These are phyloP conservation scores for Lyophyllum semitale DNA, from an alignment of 768 basidiomycete species.

Conservation along the genomic window DNA sequence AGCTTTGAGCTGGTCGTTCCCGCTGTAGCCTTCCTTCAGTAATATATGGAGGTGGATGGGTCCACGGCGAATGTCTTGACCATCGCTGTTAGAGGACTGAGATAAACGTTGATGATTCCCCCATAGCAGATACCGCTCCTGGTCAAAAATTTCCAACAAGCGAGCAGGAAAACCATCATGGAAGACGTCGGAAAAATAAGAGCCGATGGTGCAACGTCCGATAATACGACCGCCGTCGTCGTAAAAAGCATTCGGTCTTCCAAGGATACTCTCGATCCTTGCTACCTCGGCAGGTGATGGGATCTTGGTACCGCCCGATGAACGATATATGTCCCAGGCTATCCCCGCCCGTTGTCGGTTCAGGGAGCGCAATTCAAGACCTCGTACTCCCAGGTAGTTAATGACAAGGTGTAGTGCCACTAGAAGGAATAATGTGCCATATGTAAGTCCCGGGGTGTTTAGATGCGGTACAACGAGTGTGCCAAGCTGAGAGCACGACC, in stretches of 20 bases:
- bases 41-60: slow-evolving; percentile 40
- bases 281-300: slow-evolving; percentile 42
- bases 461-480: slow-evolving; percentile 60
- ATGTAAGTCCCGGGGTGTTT: slow-evolving; percentile 48
- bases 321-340: slow-evolving; percentile 48
- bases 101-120: slow-evolving; percentile 35
- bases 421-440: slow-evolving; percentile 50
- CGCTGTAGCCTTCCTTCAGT: slow-evolving; percentile 50
- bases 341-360: slow-evolving; percentile 61
- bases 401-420: slow-evolving; percentile 54
- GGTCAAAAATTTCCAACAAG: slow-evolving; percentile 40
- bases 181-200: slow-evolving; percentile 39
- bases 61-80: slow-evolving; percentile 17
- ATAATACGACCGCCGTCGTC: slow-evolving; percentile 34
- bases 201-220: slow-evolving; percentile 54
- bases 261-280: slow-evolving; percentile 46
- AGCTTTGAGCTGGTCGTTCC: slow-evolving; percentile 54
- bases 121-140: slow-evolving; percentile 58
- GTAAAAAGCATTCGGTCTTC: slow-evolving; percentile 36
- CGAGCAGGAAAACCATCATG: slow-evolving; percentile 24
- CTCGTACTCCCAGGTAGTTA: slow-evolving; percentile 64
- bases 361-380: slow-evolving; percentile 55
- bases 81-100: slow-evolving; percentile 6
- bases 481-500: slow-evolving; percentile 48
- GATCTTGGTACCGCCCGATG: slow-evolving; percentile 13